Evolutionary conservation across 148 eudicot species (phyloP), one percentile per base, ranked within the genome.

Genomic region (Amaranthus hypochondriacus): DNA sequence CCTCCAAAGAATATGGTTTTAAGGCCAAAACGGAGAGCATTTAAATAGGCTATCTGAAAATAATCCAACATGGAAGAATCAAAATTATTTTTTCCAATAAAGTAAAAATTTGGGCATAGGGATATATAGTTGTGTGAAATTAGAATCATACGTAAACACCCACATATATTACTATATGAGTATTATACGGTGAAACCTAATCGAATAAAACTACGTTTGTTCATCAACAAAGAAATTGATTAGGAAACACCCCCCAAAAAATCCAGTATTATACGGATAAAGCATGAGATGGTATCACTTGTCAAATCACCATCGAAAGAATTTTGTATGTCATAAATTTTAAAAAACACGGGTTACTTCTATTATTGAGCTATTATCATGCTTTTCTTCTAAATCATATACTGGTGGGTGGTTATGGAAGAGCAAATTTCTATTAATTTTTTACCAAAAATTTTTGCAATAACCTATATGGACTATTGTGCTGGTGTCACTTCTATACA

Each of bases 1-100:
- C 98, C 97, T 66, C 99, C 99, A 89, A 95, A 95, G 80, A 92
- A 95, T 84, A 95, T 95, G 66, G 88, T 80, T 79, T 95, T 95
- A 47, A 95, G 90, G 81, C 99, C 99, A 76, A 88, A 90, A 51
- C 89, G 89, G 74, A 95, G 84, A 51, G 99, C 99, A 81, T 90
- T 95, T 74, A 95, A 73, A 79, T 95, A 95, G 74, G 99, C 72
- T 82, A 95, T 90, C 99, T 95, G 85, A 72, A 67, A 52, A 69
- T 59, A 5, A 59, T 7, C 69, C 70, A 42, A 71, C 8, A 66
- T n/a, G 12, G 75, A 49, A 56, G 47, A 56, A 48, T n/a, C 5
- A 12, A 28, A 21, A 54, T 54, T 69, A 43, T 74, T 66, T 11
- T 49, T 7, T 6, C 43, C 2, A 28, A 53, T 28, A 42, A 61